phyloP scores from a whole-genome alignment of 805 yeast genomes.

The Ogataea thermomethanolica region DNA sequence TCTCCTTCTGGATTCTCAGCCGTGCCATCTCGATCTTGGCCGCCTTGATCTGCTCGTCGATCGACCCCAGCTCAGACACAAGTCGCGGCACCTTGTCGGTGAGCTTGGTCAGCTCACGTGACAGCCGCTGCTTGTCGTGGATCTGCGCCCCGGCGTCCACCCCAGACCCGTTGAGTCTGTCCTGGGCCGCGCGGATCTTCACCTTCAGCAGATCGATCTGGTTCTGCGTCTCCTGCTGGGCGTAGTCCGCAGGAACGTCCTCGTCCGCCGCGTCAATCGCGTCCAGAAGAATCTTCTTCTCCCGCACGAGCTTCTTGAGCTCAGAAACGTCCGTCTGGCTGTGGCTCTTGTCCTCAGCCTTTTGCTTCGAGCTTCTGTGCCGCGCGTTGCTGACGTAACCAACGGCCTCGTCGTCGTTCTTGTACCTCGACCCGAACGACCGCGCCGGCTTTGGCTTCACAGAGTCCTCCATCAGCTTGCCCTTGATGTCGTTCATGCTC shows the following conservation, averaged over 20 bases:
- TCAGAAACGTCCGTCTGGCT: constrained; percentile 46
- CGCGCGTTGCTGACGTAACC: constrained; percentile 60
- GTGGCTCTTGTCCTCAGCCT: constrained; percentile 17
- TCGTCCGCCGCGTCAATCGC: constrained; percentile 69
- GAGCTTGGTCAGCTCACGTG: constrained; percentile 54
- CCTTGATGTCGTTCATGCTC: constrained; percentile 66
- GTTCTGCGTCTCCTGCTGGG: constrained; percentile 38
- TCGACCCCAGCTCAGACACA: constrained; percentile 55
- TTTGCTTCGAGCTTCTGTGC: constrained; percentile 43
- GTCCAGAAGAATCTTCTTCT: constrained; percentile 65
- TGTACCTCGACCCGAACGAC: constrained; percentile 53
- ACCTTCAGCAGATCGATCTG: constrained; percentile 65
- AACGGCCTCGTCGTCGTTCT: constrained; percentile 68
- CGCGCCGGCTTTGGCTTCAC: constrained; percentile 22
- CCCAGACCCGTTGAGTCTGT: constrained; percentile 31
- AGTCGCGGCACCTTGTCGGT: constrained; percentile 72
- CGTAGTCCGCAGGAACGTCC: constrained; percentile 33
- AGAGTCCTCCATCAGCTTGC: constrained; percentile 46
- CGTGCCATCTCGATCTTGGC: constrained; percentile 65
- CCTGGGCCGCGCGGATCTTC: constrained; percentile 49
- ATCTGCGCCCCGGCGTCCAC: constrained; percentile 34
- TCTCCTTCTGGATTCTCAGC: constrained; percentile 49
- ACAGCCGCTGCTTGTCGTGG: constrained; percentile 48
- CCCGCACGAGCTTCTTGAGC: constrained; percentile 63
- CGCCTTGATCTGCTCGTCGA: constrained; percentile 65